These are phyloP conservation scores for Malassezia vespertilionis DNA, from an alignment of 1,284 basidiomycete genomes.

Conservation along the genomic window DNA sequence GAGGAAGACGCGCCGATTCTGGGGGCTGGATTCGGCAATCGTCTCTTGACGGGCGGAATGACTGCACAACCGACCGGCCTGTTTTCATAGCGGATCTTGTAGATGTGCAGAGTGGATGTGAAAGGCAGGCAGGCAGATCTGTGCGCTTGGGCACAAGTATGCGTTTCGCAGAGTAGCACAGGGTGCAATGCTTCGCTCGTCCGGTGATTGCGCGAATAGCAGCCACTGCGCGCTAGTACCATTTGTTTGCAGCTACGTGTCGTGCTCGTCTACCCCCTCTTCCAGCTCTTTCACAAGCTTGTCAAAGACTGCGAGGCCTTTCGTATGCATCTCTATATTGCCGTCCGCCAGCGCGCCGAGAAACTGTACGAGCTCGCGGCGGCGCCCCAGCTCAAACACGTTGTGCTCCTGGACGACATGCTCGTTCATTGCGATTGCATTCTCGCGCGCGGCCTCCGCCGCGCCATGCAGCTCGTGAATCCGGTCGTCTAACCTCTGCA, in stretches of 20 bases:
- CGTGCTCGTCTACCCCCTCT: background rate
- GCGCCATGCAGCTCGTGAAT: conserved; percentile 98
- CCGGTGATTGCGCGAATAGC: no score
- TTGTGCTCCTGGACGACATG: conserved; percentile 81
- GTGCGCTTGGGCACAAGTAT: no score
- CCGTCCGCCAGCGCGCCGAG: conserved; percentile 77
- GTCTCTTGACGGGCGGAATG: conserved; percentile 6
- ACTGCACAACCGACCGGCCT: conserved; percentile 7
- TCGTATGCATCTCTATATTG: conserved; percentile 69
- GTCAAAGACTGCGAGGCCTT: conserved; percentile 18
- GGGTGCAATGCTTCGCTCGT: no score
- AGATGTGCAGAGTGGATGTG: no score
- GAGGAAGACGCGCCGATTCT: conserved; percentile 50
- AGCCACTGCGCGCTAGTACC: no score
- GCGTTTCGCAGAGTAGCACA: no score
- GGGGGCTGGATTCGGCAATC: conserved; percentile 21
- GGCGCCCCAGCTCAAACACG: conserved; percentile 78
- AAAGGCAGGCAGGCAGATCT: no score
- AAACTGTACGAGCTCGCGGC: conserved; percentile 91
- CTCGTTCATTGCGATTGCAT: conserved; percentile 85
- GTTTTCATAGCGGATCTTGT: conserved; percentile 4
- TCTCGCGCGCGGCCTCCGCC: conserved; percentile 85
- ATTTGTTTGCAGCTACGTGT: no score
- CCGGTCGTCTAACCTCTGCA: conserved; percentile 79
- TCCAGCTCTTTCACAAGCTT: conserved; percentile 8